phyloP scores from a whole-genome alignment of 1,284 basidiomycete species.

The Anthracocystis setariae region DNA sequence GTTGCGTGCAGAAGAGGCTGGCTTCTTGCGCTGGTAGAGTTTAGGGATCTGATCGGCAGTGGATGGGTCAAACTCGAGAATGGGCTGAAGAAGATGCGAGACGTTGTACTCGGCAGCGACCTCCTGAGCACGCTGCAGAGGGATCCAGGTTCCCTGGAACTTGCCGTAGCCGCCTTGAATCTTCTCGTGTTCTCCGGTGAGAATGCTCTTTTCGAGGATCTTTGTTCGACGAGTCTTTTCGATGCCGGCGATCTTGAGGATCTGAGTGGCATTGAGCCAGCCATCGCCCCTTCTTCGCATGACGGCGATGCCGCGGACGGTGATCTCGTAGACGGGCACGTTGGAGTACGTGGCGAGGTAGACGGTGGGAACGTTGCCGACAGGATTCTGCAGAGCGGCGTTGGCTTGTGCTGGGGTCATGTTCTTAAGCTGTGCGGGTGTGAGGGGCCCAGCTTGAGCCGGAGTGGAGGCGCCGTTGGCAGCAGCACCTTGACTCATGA shows the following conservation, averaged over 20 bases:
- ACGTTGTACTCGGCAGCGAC: conserved; percentile 65
- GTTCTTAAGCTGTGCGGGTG: conserved; percentile 46
- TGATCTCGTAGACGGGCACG: conserved; percentile 70
- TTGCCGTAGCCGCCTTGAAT: conserved; percentile 99
- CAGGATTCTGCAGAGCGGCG: conserved; percentile 44
- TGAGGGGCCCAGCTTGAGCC: conserved; percentile 30
- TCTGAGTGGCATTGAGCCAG: conserved; percentile 94
- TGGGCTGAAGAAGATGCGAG: conserved; percentile 63
- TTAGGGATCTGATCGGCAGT: conserved; percentile 58
- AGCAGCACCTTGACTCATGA: conserved; percentile 39
- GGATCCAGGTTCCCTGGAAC: conserved; percentile 95
- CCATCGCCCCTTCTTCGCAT: conserved; percentile 95
- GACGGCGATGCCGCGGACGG: conserved; percentile 92
- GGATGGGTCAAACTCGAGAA: conserved; percentile 64
- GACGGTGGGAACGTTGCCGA: conserved; percentile 55
- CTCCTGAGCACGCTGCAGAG: conserved; percentile 62
- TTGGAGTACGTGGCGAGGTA: conserved; percentile 69
- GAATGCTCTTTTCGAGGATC: conserved; percentile 96
- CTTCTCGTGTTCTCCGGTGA: conserved; percentile 95
- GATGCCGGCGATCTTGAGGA: conserved; percentile 97
- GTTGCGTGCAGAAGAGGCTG: conserved; percentile 47
- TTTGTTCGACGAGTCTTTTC: conserved; percentile 96
- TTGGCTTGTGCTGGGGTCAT: conserved; percentile 51
- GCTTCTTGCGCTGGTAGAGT: conserved; percentile 51
- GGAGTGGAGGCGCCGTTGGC: conserved; percentile 30